Evolutionary conservation across 2,329 filamentous ascomycete genomes (phyloP).

Genomic region (Aspergillus unguis): DNA sequence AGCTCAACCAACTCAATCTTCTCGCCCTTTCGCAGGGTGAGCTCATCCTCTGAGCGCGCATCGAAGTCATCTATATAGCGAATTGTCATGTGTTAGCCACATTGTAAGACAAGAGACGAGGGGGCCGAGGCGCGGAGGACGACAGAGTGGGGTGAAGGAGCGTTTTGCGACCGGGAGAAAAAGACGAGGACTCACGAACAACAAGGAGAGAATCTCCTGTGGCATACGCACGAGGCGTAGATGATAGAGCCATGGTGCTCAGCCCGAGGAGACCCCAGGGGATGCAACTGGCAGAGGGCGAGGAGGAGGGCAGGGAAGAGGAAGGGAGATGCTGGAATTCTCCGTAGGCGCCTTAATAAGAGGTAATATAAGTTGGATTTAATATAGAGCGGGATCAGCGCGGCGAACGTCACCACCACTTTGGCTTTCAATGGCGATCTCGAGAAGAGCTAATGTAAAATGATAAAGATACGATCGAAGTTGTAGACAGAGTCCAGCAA

Average conservation of each 20-base stretch:
- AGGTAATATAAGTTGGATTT: neutral
- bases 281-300: slow-evolving; percentile 3
- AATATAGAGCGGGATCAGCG: slow-evolving; percentile 5
- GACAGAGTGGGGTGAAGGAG: slow-evolving; percentile 10
- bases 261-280: slow-evolving; percentile 11
- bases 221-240: slow-evolving; percentile 35
- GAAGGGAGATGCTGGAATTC: slow-evolving; percentile 7
- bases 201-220: slow-evolving; percentile 46
- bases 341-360: neutral
- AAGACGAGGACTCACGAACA: slow-evolving; percentile 39
- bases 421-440: neutral
- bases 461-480: neutral
- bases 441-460: neutral
- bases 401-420: slow-evolving; percentile 5
- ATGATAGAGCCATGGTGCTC: slow-evolving; percentile 31
- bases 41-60: slow-evolving; percentile 87
- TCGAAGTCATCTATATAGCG: slow-evolving; percentile 74
- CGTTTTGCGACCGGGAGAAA: slow-evolving; percentile 12
- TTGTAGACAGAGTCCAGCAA: too few species aligned
- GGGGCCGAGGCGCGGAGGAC: slow-evolving; percentile 7
- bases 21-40: slow-evolving; percentile 76
- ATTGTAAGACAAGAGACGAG: slow-evolving; percentile 4
- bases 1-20: slow-evolving; percentile 62
- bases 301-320: slow-evolving; percentile 4
- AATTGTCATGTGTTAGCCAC: slow-evolving; percentile 17